A percentile compares a stretch with the other conserved stretches of the same genome.
Evolutionary conservation across 345 rosid genomes (phyloP).

Genomic region (Corchorus capsularis): DNA sequence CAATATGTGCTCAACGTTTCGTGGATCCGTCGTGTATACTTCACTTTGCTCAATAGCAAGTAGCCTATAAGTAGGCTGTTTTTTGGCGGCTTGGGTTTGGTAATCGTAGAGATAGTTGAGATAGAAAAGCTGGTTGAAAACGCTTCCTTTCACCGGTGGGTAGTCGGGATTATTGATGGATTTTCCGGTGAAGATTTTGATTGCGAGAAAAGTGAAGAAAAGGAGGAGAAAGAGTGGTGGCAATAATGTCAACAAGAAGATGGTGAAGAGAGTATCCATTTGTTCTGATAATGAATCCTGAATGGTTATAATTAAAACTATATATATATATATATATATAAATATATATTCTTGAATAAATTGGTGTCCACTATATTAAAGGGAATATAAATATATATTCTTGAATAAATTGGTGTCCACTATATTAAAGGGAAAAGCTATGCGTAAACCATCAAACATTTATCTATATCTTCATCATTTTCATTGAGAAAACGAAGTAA

Average conservation of each 20-base stretch:
- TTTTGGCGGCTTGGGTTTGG: constrained; percentile 46
- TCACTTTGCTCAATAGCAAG: constrained; percentile 45
- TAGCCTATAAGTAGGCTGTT: constrained; percentile 53
- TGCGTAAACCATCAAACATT: no score
- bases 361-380: no score
- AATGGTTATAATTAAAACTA: no score
- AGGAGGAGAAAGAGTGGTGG: constrained; percentile 26
- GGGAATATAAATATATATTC: no score
- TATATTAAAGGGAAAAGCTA: no score
- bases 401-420: no score
- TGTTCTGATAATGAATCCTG: neutral
- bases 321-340: no score
- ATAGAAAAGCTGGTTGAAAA: constrained; percentile 45
- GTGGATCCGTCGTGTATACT: constrained; percentile 53
- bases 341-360: no score
- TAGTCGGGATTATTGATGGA: constrained; percentile 45
- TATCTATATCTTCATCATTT: no score
- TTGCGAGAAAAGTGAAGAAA: constrained; percentile 22
- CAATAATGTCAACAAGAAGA: constrained; percentile 26
- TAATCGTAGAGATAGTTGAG: constrained; percentile 55
- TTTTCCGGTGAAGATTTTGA: constrained; percentile 49
- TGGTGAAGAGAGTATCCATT: constrained; percentile 33
- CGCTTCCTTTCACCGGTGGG: constrained; percentile 58
- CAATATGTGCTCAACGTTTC: constrained; percentile 66
- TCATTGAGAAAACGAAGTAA: no score